Base-by-base conservation (phyloP, 768 basidiomycete species). In the Lepiota brunneoincarnata region DNA sequence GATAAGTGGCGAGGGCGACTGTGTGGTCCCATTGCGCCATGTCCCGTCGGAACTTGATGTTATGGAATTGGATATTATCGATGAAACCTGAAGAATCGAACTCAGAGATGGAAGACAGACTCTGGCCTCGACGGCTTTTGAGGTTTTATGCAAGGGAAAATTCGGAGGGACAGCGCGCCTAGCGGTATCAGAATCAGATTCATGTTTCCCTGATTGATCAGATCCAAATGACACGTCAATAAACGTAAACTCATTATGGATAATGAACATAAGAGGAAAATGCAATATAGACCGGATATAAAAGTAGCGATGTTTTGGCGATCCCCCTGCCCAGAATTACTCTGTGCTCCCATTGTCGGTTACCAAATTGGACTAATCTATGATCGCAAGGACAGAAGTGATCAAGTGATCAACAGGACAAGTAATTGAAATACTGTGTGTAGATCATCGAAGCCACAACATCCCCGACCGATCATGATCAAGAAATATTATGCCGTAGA, bases 11-110 rank as follows among this genome's bases (percentile, higher is more conserved):
- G 17, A 79, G 61, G 5, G 69, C 69, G 2, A 72, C 68, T 37
- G 65, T 15, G 44, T 46, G 61, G 40, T 72, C 69, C 77, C 75
- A 78, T 44, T 67, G 61, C 45, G 70, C 58, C 66, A 70, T 69
- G 20, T 34, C 23, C 21, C 46, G 31, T 26, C 10, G 43, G 36
- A 17, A 9, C 2, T 28, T 39, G 17, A 54, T 4, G 31, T 36
- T 36, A 36, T 36, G 7, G 35, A 15, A 36, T 36, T 7, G 7
- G 35, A 36, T 23, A 24, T 23, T 9, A 45, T 23, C 15, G 23
- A 26, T 28, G 15, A 45, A 11, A 11, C 10, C 15, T 11, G 11
- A 45, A 45, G 43, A 24, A 26, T 12, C 11, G 17, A 28, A 24
- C n/a, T 45, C 26, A 4, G 43, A 15, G 43, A 6, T 5, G 6